phyloP scores from a whole-genome alignment of 331 rosid species.

The Quercus lobata region DNA sequence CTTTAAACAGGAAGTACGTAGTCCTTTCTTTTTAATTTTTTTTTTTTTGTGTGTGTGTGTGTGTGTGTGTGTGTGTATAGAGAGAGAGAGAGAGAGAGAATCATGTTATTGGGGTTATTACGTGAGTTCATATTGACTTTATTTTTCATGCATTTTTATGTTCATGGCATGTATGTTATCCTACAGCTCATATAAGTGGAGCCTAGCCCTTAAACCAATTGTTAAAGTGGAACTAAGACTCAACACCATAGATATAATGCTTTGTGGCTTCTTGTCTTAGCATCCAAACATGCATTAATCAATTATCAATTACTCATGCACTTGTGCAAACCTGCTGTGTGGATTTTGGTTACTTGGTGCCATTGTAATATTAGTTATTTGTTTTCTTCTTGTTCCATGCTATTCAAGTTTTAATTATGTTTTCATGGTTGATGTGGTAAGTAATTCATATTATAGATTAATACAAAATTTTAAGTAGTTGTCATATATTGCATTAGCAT shows the following conservation, averaged over 20 bases:
- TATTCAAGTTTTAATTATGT: not conserved
- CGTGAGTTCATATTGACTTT: not conserved
- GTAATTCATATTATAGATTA: not conserved
- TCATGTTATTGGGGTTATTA: not conserved
- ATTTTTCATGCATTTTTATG: not conserved
- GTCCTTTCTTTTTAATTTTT: not conserved
- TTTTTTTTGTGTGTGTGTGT: too few relatives aligned
- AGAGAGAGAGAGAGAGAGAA: not conserved
- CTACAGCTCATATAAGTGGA: not conserved
- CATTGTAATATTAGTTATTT: not conserved
- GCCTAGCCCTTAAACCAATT: not conserved
- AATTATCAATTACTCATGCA: not conserved
- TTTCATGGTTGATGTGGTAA: not conserved
- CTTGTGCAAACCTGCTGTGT: not conserved
- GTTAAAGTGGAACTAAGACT: not conserved
- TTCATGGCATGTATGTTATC: not conserved
- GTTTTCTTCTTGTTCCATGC: not conserved
- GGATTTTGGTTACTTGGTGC: not conserved
- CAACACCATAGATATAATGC: not conserved
- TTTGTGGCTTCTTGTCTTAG: not conserved
- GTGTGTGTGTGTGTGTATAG: too few relatives aligned
- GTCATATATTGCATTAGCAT: not conserved
- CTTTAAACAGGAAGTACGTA: conserved; percentile 92
- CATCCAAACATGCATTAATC: too few relatives aligned
- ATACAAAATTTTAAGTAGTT: not conserved